phyloP scores from a whole-genome alignment of 768 basidiomycete genomes.

The Trametes sanguinea region DNA sequence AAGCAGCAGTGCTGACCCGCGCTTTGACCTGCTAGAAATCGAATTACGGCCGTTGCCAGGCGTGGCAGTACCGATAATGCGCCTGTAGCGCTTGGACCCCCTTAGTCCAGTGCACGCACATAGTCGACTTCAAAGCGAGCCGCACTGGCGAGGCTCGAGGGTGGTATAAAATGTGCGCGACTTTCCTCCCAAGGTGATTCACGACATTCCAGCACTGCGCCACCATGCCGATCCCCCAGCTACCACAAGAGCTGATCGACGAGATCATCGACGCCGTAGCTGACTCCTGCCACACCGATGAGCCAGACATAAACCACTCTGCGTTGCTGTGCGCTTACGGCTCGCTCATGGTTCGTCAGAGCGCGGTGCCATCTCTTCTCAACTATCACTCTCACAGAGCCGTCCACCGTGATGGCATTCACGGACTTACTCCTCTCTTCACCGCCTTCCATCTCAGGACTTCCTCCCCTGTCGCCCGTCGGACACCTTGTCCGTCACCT shows the following conservation, averaged over 20 bases:
- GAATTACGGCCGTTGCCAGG: background rate
- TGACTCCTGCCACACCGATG: background rate
- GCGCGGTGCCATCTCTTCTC: constrained; percentile 3
- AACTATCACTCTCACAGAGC: constrained; percentile 5
- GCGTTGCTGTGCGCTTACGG: background rate
- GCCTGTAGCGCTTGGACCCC: background rate
- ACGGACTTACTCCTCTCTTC: background rate
- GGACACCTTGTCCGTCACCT: background rate
- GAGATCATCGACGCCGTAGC: constrained; percentile 3
- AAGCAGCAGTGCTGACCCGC: background rate
- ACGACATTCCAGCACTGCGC: background rate
- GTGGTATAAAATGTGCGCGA: background rate
- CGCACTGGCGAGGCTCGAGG: background rate
- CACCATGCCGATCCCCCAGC: background rate
- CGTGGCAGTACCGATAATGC: background rate
- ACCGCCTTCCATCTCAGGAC: background rate
- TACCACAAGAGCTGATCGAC: constrained; percentile 9
- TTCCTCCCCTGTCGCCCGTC: background rate
- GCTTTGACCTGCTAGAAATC: background rate
- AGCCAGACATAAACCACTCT: background rate
- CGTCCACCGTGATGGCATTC: constrained; percentile 2
- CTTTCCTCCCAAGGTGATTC: too few relatives aligned
- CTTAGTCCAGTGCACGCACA: background rate
- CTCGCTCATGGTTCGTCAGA: background rate
- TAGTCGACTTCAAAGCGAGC: background rate